Conservation (phyloP, 192 early-diverging fungal genomes). For the Piromyces finnis region DNA sequence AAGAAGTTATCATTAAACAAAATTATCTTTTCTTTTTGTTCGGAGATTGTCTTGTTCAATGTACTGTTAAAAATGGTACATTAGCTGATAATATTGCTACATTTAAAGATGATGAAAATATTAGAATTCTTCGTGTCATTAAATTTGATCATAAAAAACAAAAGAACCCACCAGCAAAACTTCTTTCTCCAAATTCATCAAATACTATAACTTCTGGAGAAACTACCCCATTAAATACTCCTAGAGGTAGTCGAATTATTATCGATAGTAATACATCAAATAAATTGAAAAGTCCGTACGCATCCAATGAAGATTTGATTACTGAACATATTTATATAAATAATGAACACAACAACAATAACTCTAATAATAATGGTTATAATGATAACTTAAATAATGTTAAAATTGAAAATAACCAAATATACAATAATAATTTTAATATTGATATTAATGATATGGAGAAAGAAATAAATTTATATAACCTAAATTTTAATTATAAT, state of each 20-base stretch:
- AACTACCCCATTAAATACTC: neutral
- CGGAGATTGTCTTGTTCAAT: neutral
- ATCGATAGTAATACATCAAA: neutral
- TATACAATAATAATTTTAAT: neutral
- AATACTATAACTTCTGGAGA: neutral
- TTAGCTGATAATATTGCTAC: neutral
- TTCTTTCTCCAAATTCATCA: neutral
- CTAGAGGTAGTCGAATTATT: neutral
- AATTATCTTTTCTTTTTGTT: neutral
- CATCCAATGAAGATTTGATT: neutral
- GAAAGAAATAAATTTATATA: neutral
- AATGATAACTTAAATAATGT: neutral
- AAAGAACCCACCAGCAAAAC: neutral
- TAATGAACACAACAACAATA: neutral
- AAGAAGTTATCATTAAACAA: neutral
- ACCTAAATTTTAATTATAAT: neutral
- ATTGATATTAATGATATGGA: neutral
- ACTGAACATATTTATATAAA: neutral
- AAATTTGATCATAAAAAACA: neutral
- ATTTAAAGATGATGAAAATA: neutral
- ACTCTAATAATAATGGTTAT: neutral
- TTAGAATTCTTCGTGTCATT: neutral
- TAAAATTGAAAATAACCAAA: neutral
- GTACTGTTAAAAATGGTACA: neutral
- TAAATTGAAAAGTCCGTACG: neutral